Base-by-base conservation (phyloP, 306 rosid species). In the Fagus crenata region DNA sequence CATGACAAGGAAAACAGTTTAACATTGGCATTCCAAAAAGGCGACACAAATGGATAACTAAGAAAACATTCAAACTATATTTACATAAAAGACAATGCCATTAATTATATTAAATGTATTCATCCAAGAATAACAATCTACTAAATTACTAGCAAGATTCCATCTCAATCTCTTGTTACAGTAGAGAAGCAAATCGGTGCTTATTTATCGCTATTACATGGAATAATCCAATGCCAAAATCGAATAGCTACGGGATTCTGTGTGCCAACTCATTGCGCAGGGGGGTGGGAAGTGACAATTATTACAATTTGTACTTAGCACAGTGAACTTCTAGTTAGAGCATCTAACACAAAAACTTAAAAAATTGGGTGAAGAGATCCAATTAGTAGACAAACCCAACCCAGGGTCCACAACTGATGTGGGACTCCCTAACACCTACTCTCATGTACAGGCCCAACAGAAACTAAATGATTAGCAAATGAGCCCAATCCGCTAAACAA, bases 31-130 rank as follows among this genome's bases (percentile, higher is more conserved):
- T 72, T 7, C 77, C 18, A 63, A 72, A 43, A 42, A 75, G 40
- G 43, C 32, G 71, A 79, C 74, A 42, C 32, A 72, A 78, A 35
- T 18, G n/a, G 43, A 71, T 54, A n/a, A 67, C 18, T 22, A 67
- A 67, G 76, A 39, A 75, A 74, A 60, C 59, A 54, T 58, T 80
- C 42, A 75, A 65, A 78, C 43, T 67, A 70, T 56, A 72, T 65
- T 58, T 59, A 7, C 43, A 79, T 40, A 60, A 13, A 40, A 32
- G 75, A 36, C 55, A 46, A 22, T 75, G 39, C 35, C 18, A 12
- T 46, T 46, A 46, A 46, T 46, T 9, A 46, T 9, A 46, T 46
- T 46, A 46, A 7, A 14, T 33, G 35, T 63, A 3, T 63, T 31
- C 2, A 2, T 15, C 35, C 69, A 33, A 35, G 11, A 65, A 65